Percentiles rank a stretch among this genome's conserved stretches.
phyloP scores from a whole-genome alignment of 176 grass and related monocot species.

The Zoysia pacifica region DNA sequence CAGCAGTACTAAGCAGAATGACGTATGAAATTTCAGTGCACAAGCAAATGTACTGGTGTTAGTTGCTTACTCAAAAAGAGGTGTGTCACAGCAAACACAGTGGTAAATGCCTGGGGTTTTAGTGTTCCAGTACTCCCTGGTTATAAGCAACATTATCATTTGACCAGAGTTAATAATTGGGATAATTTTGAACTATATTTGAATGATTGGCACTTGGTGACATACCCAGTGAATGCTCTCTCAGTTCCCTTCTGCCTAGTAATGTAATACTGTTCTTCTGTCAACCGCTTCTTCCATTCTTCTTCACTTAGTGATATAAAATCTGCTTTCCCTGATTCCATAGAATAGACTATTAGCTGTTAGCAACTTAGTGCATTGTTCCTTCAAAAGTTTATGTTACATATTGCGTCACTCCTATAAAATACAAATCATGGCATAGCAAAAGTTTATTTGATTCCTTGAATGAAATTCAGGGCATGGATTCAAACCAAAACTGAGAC shows the following conservation, averaged over 20 bases:
- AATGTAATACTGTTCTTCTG: conserved; percentile 71
- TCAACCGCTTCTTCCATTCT: conserved; percentile 76
- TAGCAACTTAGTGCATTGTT: not conserved
- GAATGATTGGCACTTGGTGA: not conserved
- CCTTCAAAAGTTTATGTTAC: not conserved
- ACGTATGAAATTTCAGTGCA: not conserved
- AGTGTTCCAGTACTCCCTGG: conserved; percentile 3
- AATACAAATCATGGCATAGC: not conserved
- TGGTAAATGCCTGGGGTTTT: not conserved
- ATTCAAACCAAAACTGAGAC: not conserved
- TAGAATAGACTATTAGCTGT: conserved; percentile 3
- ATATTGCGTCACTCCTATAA: not conserved
- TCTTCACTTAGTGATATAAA: conserved; percentile 56
- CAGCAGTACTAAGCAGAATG: not conserved
- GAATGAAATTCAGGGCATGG: not conserved
- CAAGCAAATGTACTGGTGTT: not conserved
- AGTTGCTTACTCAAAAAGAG: conserved; percentile 2
- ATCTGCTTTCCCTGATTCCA: conserved; percentile 41
- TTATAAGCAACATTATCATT: not conserved
- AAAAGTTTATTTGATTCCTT: not conserved
- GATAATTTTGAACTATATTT: not conserved
- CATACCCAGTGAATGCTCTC: conserved; percentile 85
- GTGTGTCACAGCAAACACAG: not conserved
- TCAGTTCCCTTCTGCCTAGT: conserved; percentile 86
- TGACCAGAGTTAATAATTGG: not conserved